Percentiles rank a stretch among this genome's conserved stretches.
These are phyloP conservation scores for Fulvia fulva DNA, from an alignment of 2,329 filamentous ascomycete genomes.

Conservation along the genomic window DNA sequence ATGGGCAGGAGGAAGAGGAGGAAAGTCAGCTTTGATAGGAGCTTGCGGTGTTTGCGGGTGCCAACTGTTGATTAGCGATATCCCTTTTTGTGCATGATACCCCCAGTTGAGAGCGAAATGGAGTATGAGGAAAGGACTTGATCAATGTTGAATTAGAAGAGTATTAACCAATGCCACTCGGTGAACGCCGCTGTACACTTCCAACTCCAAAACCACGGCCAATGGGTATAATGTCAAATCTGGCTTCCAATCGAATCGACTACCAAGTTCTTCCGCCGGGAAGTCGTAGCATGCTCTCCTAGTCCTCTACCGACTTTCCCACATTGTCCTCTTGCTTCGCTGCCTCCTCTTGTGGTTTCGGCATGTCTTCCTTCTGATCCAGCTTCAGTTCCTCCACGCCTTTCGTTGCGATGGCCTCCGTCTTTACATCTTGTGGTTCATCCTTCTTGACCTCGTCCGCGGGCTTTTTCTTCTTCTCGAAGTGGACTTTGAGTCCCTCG, in stretches of 20 bases:
- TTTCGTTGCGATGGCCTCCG: conserved; percentile 5
- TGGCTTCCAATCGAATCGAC: not conserved
- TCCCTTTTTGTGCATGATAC: not conserved
- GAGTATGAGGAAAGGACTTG: not conserved
- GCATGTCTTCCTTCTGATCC: conserved; percentile 18
- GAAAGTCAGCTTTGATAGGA: conserved; percentile 7
- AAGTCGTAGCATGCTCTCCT: not conserved
- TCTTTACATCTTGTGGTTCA: not conserved
- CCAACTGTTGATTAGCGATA: not conserved
- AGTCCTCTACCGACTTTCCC: conserved; percentile 38
- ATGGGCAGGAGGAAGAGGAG: not conserved
- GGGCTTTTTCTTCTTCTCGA: conserved; percentile 25
- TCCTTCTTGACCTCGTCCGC: not conserved
- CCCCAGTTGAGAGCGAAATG: not conserved
- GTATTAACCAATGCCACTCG: not conserved
- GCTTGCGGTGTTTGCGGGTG: too few species aligned
- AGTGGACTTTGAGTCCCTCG: conserved; percentile 14
- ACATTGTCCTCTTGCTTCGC: conserved; percentile 30
- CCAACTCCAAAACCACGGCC: not conserved
- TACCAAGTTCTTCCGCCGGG: not conserved
- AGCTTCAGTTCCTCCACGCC: conserved; percentile 17
- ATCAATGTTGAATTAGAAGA: not conserved
- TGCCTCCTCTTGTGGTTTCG: conserved; percentile 25
- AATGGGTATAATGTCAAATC: not conserved
- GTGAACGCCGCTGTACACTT: not conserved